Evolutionary conservation across 176 grass and related monocot species (phyloP), one percentile per base, ranked within the genome.

Genomic region (Phoenix roebelenii): DNA sequence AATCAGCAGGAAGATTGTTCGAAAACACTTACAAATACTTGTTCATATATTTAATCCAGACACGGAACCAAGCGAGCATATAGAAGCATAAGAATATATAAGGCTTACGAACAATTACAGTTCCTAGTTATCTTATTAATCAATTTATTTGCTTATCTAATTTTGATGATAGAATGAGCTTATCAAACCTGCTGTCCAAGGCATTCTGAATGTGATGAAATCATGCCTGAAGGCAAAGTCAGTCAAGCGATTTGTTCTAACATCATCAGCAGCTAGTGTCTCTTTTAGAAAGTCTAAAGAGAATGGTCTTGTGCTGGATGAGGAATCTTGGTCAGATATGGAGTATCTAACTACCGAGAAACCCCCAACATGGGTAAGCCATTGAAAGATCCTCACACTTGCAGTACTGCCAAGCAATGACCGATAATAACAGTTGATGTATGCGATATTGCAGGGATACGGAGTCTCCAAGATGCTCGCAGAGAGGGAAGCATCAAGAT

Each of bases 251-350:
- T 68, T 89, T 6, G 15, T 95, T 51, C 71, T 86, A 4, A 95
- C 90, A 5, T 95, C 90, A 1, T 86, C 90, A 54, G 62, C 67
- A n/a, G 76, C 76, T 2, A 61, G 76, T 5, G 64, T 95, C 61
- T 79, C 70, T 17, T 50, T 70, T 67, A 56, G 50, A 66, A 62
- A 24, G 10, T 67, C 79, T 3, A 23, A 75, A 61, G 82, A 80
- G 49, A 76, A 51, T 18, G 76, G 82, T 0, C 63, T 78, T 30
- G 82, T 86, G 16, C 68, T 89, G 3, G 76, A 89, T 19, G 90
- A 89, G 78, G 70, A 78, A 0, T 72, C 75, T 0, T 95, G 76
- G 76, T 95, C 90, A 4, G 85, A 89, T 60, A 51, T 84, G 18
- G 76, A 78, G 1, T 76, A 64, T 57, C 67, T 95, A 14, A 74